Conservation (phyloP, 1,284 basidiomycete species). For the Tilletia horrida region DNA sequence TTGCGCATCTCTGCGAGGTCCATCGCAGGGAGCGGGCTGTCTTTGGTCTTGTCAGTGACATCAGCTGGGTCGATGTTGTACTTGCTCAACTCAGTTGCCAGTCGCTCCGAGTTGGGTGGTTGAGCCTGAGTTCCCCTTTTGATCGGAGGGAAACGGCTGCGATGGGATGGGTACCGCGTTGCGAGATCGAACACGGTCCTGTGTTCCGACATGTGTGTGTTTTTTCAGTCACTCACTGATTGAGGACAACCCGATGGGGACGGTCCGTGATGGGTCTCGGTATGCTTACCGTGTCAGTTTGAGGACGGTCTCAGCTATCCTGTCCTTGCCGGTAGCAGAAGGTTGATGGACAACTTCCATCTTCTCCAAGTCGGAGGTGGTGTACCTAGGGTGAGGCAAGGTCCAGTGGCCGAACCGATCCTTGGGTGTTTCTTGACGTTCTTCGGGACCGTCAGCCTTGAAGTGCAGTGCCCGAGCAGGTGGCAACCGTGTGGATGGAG, state of each 20-base stretch:
- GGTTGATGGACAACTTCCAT: slow-evolving; percentile 8
- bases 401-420: slow-evolving; percentile 7
- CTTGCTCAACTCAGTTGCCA: slow-evolving; percentile 20
- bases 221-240: no score
- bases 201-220: no score
- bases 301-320: not conserved
- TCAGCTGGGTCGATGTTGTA: not conserved
- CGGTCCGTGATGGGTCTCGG: no score
- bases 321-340: not conserved
- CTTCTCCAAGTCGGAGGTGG: slow-evolving; percentile 2
- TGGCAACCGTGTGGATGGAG: no score
- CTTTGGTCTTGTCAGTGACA: not conserved
- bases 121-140: slow-evolving; percentile 23
- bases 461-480: not conserved
- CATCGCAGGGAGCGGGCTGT: slow-evolving; percentile 7
- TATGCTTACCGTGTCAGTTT: not conserved
- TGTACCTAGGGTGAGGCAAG: slow-evolving; percentile 3
- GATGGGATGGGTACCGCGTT: slow-evolving; percentile 40
- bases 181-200: slow-evolving; percentile 36
- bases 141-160: slow-evolving; percentile 31
- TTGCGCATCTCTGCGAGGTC: slow-evolving; percentile 11
- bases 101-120: not conserved
- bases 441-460: not conserved
- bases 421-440: not conserved
- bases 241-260: no score